Conservation (phyloP, 371 early-diverging fungal species). For the Homolaphlyctis polyrhiza region DNA sequence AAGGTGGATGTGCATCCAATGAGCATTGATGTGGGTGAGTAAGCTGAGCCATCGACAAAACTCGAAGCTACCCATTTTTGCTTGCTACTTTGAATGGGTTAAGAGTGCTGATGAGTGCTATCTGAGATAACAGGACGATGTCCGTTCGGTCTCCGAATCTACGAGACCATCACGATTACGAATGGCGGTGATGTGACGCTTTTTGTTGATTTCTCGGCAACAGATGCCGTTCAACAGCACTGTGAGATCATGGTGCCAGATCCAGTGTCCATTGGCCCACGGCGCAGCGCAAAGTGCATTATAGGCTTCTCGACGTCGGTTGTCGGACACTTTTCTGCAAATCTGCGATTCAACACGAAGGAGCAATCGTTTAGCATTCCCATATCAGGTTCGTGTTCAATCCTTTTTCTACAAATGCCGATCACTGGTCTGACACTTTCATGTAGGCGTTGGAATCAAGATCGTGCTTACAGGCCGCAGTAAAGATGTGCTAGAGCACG, state of each 20-base stretch:
- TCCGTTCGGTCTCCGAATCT: constrained; percentile 37
- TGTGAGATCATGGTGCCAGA: constrained; percentile 33
- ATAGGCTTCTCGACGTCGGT: constrained; percentile 28
- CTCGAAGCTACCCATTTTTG: background rate
- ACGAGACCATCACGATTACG: constrained; percentile 26
- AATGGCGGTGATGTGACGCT: constrained; percentile 46
- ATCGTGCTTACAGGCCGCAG: constrained; percentile 31
- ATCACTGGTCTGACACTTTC: background rate
- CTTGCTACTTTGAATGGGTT: background rate
- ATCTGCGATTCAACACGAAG: constrained; percentile 25
- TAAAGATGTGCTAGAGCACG: constrained; percentile 28
- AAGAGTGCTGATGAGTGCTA: background rate
- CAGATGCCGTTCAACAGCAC: constrained; percentile 2
- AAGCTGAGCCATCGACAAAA: too few relatives aligned
- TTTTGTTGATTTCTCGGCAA: constrained; percentile 18
- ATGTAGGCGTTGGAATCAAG: constrained; percentile 33
- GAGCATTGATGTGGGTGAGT: constrained; percentile 33
- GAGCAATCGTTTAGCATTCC: constrained; percentile 30
- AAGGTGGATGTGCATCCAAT: constrained; percentile 39
- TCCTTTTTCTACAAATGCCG: background rate
- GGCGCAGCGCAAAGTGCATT: constrained; percentile 21
- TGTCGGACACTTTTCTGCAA: constrained; percentile 27
- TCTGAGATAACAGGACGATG: constrained; percentile 30
- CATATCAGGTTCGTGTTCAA: constrained; percentile 22
- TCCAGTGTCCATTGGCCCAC: constrained; percentile 26